Percentiles rank a stretch among this genome's conserved stretches.
phyloP scores from a whole-genome alignment of 75 land plant species.

The Pinus albicaulis region DNA sequence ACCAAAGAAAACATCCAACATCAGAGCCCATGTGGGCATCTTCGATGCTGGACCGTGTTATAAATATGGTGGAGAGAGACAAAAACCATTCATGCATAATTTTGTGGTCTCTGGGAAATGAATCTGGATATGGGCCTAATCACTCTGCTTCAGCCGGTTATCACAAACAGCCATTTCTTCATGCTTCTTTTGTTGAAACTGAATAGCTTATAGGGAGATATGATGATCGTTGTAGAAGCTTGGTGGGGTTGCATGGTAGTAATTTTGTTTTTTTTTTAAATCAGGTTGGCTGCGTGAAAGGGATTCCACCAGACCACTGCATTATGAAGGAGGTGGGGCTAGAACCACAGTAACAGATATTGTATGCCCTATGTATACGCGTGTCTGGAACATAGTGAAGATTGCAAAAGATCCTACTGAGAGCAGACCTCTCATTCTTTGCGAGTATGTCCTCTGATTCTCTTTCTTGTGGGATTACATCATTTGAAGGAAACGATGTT shows the following conservation, averaged over 20 bases:
- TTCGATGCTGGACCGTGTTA: constrained; percentile 84
- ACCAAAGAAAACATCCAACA: constrained; percentile 65
- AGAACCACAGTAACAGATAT: constrained; percentile 93
- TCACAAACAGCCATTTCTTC: background rate
- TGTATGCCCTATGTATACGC: constrained; percentile 99
- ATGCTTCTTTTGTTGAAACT: background rate
- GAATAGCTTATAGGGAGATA: background rate
- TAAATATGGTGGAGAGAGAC: constrained; percentile 97
- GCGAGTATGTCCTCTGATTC: constrained; percentile 74
- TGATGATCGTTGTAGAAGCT: constrained; percentile 1
- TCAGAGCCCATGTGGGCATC: constrained; percentile 75
- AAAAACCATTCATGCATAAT: constrained; percentile 97
- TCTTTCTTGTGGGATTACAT: background rate
- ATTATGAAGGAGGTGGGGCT: constrained; percentile 99
- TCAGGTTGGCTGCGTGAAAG: constrained; percentile 85
- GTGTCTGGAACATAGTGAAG: constrained; percentile 95
- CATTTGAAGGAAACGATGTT: background rate
- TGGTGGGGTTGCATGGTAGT: background rate
- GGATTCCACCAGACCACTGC: constrained; percentile 81
- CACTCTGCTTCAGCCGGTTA: constrained; percentile 93
- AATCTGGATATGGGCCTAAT: constrained; percentile 91
- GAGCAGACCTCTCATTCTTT: constrained; percentile 84
- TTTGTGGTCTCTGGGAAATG: constrained; percentile 96
- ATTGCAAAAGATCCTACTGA: constrained; percentile 90
- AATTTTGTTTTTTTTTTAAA: background rate